A percentile compares a stretch with the other conserved stretches of the same genome.
phyloP scores from a whole-genome alignment of 495 filamentous ascomycete genomes.

The Letharia lupina region DNA sequence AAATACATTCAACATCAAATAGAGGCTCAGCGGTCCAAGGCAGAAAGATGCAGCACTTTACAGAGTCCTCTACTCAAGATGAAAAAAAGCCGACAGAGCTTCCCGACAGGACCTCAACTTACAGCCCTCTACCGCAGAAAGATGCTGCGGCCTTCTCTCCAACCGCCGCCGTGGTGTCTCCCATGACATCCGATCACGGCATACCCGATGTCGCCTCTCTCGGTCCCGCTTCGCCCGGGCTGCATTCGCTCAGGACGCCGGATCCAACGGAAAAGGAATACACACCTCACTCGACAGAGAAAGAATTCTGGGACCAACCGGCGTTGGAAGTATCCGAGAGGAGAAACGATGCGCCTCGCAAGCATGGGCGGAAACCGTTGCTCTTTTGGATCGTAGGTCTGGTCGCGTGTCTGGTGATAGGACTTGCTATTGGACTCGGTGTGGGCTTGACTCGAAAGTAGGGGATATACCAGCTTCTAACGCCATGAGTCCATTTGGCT shows the following conservation, averaged over 20 bases:
- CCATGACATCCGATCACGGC: conserved; percentile 3
- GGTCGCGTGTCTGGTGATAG: conserved; percentile 18
- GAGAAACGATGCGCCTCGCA: background rate
- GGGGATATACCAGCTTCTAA: background rate
- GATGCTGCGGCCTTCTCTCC: background rate
- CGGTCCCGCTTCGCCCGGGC: conserved; percentile 17
- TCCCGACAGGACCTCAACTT: conserved; percentile 9
- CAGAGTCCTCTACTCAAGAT: conserved; percentile 6
- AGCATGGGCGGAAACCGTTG: conserved; percentile 6
- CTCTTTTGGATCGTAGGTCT: conserved; percentile 10
- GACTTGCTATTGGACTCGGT: conserved; percentile 23
- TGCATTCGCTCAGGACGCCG: conserved; percentile 15
- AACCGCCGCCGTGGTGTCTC: background rate
- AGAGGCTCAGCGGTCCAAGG: background rate
- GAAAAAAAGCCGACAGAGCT: conserved; percentile 6
- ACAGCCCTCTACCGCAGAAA: background rate
- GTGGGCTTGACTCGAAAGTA: conserved; percentile 23
- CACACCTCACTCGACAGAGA: conserved; percentile 7
- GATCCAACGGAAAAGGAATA: conserved; percentile 19
- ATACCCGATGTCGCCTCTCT: conserved; percentile 1
- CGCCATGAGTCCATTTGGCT: background rate
- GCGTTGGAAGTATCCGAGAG: conserved; percentile 1
- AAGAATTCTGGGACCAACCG: conserved; percentile 3
- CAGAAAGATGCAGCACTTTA: conserved; percentile 11
- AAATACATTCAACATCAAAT: background rate